These are phyloP conservation scores for barley (Hordeum vulgare) DNA, from an alignment of 176 grass and related monocot species.

Conservation along the genomic window DNA sequence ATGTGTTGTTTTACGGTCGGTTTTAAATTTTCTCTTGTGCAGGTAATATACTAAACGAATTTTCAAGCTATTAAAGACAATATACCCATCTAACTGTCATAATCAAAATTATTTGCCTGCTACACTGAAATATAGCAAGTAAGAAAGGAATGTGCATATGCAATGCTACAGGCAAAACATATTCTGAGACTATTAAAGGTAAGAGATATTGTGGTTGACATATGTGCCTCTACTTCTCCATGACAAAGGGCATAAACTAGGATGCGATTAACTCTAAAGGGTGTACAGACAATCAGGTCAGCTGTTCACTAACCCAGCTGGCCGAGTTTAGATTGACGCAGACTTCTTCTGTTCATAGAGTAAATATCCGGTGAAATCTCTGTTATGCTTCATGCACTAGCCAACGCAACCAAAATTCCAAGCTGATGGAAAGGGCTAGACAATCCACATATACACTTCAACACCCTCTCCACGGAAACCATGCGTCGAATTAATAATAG, in stretches of 20 bases:
- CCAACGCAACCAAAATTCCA: no score
- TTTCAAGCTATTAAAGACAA: conserved; percentile 1
- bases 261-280: not conserved
- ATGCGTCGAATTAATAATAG: not conserved
- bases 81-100: not conserved
- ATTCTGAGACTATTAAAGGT: not conserved
- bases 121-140: not conserved
- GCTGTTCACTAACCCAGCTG: not conserved
- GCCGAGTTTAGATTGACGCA: not conserved
- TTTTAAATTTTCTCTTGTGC: not conserved
- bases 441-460: no score
- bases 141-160: not conserved
- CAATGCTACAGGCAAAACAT: conserved; percentile 4
- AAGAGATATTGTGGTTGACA: conserved; percentile 6
- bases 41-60: not conserved
- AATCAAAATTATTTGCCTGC: not conserved
- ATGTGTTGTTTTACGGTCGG: not conserved
- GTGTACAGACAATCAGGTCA: not conserved
- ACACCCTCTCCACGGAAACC: not conserved
- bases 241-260: not conserved
- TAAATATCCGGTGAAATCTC: not conserved
- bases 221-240: not conserved
- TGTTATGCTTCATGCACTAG: no score
- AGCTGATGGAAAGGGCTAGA: no score
- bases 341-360: not conserved